Evolutionary conservation across 306 rosid species (phyloP).

Genomic region (Dryas drummondii): DNA sequence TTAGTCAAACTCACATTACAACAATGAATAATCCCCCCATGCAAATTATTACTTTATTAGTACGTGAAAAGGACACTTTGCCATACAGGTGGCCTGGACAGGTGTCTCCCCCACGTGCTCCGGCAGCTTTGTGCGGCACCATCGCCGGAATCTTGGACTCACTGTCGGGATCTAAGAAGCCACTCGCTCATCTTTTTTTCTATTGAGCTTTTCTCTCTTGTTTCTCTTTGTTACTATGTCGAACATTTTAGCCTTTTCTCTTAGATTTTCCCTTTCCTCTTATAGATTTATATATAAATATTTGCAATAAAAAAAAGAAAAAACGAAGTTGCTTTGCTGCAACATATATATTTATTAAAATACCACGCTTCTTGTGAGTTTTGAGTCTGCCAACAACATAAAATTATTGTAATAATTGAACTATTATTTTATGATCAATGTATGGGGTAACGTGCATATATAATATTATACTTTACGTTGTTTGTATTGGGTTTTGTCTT

Average conservation of each 20-base stretch:
- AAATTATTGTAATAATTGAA: too few species aligned
- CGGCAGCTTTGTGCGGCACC: conserved; percentile 4
- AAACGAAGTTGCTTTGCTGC: neutral
- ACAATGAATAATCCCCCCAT: conserved; percentile 33
- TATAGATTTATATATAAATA: neutral
- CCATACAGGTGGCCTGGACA: conserved; percentile 39
- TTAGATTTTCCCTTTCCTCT: neutral
- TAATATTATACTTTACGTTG: neutral
- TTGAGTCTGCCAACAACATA: neutral
- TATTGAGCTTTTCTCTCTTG: neutral
- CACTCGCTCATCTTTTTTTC: neutral
- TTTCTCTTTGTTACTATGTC: neutral
- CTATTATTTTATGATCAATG: too few species aligned
- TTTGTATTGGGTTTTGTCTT: neutral
- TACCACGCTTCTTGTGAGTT: conserved; percentile 5
- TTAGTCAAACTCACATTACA: conserved; percentile 42
- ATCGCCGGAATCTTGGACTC: conserved; percentile 31
- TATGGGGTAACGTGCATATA: too few species aligned
- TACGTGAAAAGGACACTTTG: conserved; percentile 35
- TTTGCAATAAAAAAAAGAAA: neutral
- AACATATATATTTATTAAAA: conserved; percentile 12
- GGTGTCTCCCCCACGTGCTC: conserved; percentile 35
- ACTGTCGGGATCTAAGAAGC: conserved; percentile 39
- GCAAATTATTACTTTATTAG: conserved; percentile 50
- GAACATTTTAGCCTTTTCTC: neutral